A percentile compares a stretch with the other conserved stretches of the same genome.
These are phyloP conservation scores for Bisporella sp. DNA, from an alignment of 2,329 filamentous ascomycete species.

Conservation along the genomic window DNA sequence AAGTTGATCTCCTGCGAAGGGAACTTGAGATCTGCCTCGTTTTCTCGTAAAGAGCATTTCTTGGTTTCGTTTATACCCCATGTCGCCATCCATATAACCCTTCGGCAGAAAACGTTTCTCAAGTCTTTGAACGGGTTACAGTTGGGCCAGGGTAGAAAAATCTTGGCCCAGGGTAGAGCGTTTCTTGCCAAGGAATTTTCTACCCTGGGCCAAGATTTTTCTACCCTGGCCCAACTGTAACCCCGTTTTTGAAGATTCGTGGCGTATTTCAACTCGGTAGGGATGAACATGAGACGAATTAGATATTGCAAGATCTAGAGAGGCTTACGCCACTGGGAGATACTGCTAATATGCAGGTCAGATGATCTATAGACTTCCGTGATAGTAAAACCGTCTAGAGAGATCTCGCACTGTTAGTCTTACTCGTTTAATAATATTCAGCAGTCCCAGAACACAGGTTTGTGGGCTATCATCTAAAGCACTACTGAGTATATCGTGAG, in stretches of 20 bases:
- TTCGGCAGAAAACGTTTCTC: conserved; percentile 4
- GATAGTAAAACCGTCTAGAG: conserved; percentile 3
- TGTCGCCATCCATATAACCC: neutral
- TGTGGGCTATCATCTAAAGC: conserved; percentile 1
- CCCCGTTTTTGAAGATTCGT: conserved; percentile 1
- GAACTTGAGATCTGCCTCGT: conserved; percentile 1
- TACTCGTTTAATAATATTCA: conserved; percentile 6
- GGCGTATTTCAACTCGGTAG: conserved; percentile 6
- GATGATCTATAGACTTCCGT: conserved; percentile 4
- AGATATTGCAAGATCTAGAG: conserved; percentile 3
- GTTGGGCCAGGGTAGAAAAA: too few relatives aligned
- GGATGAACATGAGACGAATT: conserved; percentile 9
- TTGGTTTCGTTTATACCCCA: conserved; percentile 1
- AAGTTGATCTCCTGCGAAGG: neutral
- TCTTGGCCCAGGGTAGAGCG: too few relatives aligned
- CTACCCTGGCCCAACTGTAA: too few relatives aligned
- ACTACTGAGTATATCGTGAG: neutral
- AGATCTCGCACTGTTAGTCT: conserved; percentile 5
- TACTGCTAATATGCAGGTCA: conserved; percentile 2
- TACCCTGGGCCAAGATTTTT: too few relatives aligned
- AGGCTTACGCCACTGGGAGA: conserved; percentile 5
- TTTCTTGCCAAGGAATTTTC: too few relatives aligned
- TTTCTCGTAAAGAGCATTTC: conserved; percentile 1
- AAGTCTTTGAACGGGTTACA: neutral
- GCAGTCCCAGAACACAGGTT: conserved; percentile 5